Conservation (phyloP, 306 rosid genomes). For the Trichosanthes truncata region DNA sequence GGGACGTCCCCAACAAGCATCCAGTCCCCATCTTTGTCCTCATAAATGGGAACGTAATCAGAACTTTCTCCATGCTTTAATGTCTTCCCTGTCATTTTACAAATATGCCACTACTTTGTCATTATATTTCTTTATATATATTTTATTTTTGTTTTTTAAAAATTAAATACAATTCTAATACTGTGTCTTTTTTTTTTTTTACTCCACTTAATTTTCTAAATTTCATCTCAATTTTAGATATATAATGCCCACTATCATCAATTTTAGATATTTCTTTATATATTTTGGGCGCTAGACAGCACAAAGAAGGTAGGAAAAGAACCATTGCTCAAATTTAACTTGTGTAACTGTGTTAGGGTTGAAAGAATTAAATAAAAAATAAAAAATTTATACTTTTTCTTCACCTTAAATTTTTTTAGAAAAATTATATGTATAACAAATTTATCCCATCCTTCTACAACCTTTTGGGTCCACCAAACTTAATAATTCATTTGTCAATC, state of each 20-base stretch:
- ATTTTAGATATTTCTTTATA: too few species aligned
- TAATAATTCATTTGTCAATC: too few species aligned
- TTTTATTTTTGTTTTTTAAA: background rate
- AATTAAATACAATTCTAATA: background rate
- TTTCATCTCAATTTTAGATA: background rate
- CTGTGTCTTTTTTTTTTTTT: background rate
- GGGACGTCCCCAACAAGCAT: constrained; percentile 98
- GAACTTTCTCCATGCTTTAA: constrained; percentile 50
- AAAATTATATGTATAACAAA: background rate
- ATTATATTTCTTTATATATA: background rate
- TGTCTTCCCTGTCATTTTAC: constrained; percentile 47
- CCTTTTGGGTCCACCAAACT: background rate
- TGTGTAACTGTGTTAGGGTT: background rate
- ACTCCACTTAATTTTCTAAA: background rate
- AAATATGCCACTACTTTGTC: background rate
- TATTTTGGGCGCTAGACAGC: too few species aligned
- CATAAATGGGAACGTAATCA: constrained; percentile 85
- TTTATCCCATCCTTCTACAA: too few species aligned
- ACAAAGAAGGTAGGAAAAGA: too few species aligned
- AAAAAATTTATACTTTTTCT: too few species aligned
- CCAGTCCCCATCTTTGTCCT: constrained; percentile 97
- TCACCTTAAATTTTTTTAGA: background rate
- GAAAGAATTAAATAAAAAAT: background rate
- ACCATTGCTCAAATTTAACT: background rate
- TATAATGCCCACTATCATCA: too few species aligned